Base-by-base conservation (phyloP, 305 asterid genomes). In the Andrographis paniculata region DNA sequence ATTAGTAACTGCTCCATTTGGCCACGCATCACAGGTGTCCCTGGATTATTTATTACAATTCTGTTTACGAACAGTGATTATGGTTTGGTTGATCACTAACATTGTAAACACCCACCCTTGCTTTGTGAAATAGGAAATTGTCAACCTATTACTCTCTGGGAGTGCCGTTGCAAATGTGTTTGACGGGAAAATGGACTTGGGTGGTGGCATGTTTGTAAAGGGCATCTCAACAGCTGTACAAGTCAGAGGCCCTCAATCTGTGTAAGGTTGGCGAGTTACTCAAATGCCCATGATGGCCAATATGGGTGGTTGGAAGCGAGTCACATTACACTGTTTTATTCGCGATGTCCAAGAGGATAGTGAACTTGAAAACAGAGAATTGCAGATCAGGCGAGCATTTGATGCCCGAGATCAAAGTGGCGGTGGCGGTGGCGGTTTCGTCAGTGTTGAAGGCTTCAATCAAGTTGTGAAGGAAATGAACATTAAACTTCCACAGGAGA, bases 291-390 rank as follows among this genome's bases (percentile, higher is more conserved):
- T 70, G 47, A 52, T 91, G 99, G 99, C 99, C 99, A 19, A 91
- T 91, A 68, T 91, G 99, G 99, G 99, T 91, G 14, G 94, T 91
- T 0, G 99, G 99, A 37, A 91, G 96, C 33, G 99, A 91, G 68
- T 86, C 96, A 38, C 99, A 91, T 47, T 86, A 91, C 45, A 86
- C 99, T 0, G 96, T 91, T 39, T 59, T 91, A 18, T 91, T 91
- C 58, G 92, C 99, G 37, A 77, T 60, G 99, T 86, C 44, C 96
- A 83, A 64, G 94, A 80, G 37, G 96, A 91, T 68, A 91, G 86
- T 33, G 89, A 86, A 59, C 68, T 69, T 17, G 99, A 86, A 59
- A 65, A 61, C 44, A 63, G 96, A 56, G 95, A 91, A 64, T 15
- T 93, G 14, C 77, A 72, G 52, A 77, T 86, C 60, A 84, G 96